These are phyloP conservation scores for Citrus maxima DNA, from an alignment of 345 rosid species.

Conservation along the genomic window DNA sequence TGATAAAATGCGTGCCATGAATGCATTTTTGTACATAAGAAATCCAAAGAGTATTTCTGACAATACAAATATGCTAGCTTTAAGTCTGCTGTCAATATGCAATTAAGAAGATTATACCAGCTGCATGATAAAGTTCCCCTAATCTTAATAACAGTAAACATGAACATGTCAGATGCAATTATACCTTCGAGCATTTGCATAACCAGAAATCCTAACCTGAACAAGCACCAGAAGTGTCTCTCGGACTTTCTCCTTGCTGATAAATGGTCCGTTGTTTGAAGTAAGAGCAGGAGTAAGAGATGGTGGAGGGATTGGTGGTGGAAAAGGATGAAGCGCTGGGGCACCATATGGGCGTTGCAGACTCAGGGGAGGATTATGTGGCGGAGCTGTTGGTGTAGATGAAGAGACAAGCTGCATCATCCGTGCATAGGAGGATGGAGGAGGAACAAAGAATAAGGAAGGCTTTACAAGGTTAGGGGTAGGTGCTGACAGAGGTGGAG, in stretches of 20 bases:
- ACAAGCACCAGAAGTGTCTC: conserved; percentile 72
- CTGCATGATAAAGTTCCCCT: background rate
- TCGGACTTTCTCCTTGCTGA: conserved; percentile 73
- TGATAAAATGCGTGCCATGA: too few relatives aligned
- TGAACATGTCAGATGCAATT: background rate
- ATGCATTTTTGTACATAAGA: background rate
- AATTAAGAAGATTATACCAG: background rate
- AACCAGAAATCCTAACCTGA: conserved; percentile 52
- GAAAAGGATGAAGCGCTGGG: conserved; percentile 91
- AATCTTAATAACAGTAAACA: background rate
- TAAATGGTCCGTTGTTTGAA: conserved; percentile 39
- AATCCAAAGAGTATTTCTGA: background rate
- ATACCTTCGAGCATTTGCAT: background rate
- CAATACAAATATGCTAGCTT: background rate
- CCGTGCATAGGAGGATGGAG: conserved; percentile 18
- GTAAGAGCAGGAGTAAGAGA: conserved; percentile 65
- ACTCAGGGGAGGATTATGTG: conserved; percentile 46
- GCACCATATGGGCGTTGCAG: conserved; percentile 69
- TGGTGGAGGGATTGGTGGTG: conserved; percentile 87
- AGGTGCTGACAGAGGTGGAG: conserved; percentile 45
- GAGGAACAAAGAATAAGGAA: conserved; percentile 57
- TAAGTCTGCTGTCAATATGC: background rate
- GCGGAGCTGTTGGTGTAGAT: conserved; percentile 56
- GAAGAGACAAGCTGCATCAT: conserved; percentile 47
- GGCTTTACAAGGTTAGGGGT: conserved; percentile 73